phyloP scores from a whole-genome alignment of 352 stramenopile genomes.

The Phytopythium mirpurense region DNA sequence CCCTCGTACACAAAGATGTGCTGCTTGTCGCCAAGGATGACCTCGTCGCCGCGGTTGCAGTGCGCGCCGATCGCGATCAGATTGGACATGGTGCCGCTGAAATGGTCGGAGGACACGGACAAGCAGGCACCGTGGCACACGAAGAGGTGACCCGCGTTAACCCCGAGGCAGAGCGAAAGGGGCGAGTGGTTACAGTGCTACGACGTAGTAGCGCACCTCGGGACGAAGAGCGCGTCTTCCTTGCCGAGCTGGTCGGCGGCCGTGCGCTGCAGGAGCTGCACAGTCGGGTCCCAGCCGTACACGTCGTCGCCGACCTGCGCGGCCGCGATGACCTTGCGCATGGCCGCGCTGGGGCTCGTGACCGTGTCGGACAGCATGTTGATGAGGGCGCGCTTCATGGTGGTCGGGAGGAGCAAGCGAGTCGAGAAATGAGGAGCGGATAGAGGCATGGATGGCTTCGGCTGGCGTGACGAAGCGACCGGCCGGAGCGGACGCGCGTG shows the following conservation, averaged over 20 bases:
- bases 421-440: slow-evolving; percentile 5
- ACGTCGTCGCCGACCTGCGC: slow-evolving; percentile 69
- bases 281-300: slow-evolving; percentile 84
- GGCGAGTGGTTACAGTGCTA: too few species aligned
- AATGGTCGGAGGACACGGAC: background rate
- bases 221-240: slow-evolving; percentile 90
- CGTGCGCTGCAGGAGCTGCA: slow-evolving; percentile 86
- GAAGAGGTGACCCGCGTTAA: background rate
- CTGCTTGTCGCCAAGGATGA: slow-evolving; percentile 90
- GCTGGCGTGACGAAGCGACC: too few species aligned
- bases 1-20: slow-evolving; percentile 96
- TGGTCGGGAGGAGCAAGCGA: background rate
- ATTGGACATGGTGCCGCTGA: slow-evolving; percentile 95
- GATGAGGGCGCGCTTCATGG: slow-evolving; percentile 28
- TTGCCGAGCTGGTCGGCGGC: slow-evolving; percentile 92
- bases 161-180: too few species aligned
- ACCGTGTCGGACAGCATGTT: slow-evolving; percentile 98
- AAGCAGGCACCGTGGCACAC: background rate
- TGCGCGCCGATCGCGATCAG: slow-evolving; percentile 89
- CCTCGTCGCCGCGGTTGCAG: slow-evolving; percentile 85
- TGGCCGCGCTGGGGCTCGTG: slow-evolving; percentile 88
- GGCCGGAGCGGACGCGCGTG: background rate
- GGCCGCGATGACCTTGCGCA: slow-evolving; percentile 88
- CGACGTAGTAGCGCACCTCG: too few species aligned
- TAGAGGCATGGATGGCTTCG: slow-evolving; percentile 1